A percentile compares a stretch with the other conserved stretches of the same genome.
These are phyloP conservation scores for Metschnikowia koreensis DNA, from an alignment of 805 yeast genomes.

Conservation along the genomic window DNA sequence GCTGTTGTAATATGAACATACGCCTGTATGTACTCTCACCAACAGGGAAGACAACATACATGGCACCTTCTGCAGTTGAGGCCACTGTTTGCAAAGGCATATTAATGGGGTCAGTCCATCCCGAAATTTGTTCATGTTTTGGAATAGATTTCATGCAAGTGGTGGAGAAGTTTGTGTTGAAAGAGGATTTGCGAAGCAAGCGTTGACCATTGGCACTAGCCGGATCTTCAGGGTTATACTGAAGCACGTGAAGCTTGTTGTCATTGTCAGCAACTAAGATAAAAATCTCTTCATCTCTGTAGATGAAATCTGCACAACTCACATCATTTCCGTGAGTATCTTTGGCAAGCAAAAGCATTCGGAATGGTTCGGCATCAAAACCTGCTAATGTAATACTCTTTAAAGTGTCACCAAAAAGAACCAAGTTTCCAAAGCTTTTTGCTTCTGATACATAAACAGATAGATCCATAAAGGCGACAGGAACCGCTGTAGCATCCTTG, in stretches of 20 bases:
- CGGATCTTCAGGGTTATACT: conserved; percentile 92
- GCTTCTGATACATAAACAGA: conserved; percentile 75
- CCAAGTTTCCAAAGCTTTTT: conserved; percentile 77
- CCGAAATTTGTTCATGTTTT: conserved; percentile 33
- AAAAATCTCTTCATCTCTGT: conserved; percentile 65
- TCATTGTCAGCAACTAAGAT: conserved; percentile 69
- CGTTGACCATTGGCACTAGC: conserved; percentile 76
- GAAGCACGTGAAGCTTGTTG: conserved; percentile 65
- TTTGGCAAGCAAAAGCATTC: conserved; percentile 76
- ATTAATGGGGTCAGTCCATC: conserved; percentile 25
- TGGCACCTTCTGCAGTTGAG: conserved; percentile 74
- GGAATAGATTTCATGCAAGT: conserved; percentile 52
- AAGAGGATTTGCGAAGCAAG: conserved; percentile 65
- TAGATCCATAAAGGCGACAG: conserved; percentile 92
- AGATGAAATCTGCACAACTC: conserved; percentile 71
- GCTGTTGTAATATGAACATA: conserved; percentile 83
- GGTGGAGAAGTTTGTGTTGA: conserved; percentile 63
- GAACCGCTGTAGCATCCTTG: conserved; percentile 84
- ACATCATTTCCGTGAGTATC: conserved; percentile 66
- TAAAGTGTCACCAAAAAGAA: conserved; percentile 78
- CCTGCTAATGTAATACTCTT: conserved; percentile 80
- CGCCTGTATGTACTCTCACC: conserved; percentile 75
- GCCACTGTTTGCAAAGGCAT: conserved; percentile 63
- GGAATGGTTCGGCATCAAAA: conserved; percentile 91
- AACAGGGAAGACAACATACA: conserved; percentile 71